These are phyloP conservation scores for Cryptococcus sp. DNA, from an alignment of 1,284 basidiomycete genomes.

Conservation along the genomic window DNA sequence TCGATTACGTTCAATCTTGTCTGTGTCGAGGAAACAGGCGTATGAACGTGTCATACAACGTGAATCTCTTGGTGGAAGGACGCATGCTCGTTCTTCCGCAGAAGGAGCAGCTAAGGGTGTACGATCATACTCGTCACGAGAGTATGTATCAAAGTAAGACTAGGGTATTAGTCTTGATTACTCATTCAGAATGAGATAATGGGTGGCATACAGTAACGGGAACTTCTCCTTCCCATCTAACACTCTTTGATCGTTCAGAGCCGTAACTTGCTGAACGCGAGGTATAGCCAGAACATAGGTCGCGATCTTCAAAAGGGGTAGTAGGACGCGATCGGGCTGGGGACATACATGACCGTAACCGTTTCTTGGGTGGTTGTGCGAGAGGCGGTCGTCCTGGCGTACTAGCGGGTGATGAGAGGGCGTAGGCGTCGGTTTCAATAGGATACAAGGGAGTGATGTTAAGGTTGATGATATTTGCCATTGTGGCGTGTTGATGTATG, in stretches of 20 bases:
- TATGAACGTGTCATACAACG: constrained; percentile 24
- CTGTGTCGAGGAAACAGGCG: constrained; percentile 6
- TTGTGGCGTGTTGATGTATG: background rate
- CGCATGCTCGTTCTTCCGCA: constrained; percentile 43
- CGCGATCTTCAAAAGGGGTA: constrained; percentile 1
- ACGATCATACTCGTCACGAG: constrained; percentile 47
- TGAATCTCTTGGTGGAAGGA: constrained; percentile 44
- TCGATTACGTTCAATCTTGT: background rate
- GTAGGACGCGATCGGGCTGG: constrained; percentile 22
- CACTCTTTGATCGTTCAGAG: constrained; percentile 31
- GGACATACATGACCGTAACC: constrained; percentile 41
- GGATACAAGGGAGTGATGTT: background rate
- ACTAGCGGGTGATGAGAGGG: background rate
- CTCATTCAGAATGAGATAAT: background rate
- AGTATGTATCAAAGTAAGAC: constrained; percentile 45
- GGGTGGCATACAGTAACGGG: constrained; percentile 34
- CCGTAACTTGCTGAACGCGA: constrained; percentile 20
- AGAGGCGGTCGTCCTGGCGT: background rate
- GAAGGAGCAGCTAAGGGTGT: constrained; percentile 48
- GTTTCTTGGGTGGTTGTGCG: constrained; percentile 17
- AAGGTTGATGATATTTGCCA: background rate
- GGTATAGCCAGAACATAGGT: constrained; percentile 5
- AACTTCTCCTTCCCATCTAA: constrained; percentile 35
- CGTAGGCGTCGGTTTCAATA: background rate
- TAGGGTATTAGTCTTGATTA: constrained; percentile 5